Percentiles rank a stretch among this genome's conserved stretches.
Evolutionary conservation across 2,329 filamentous ascomycete species (phyloP).

Genomic region (Byssochlamys sp.): DNA sequence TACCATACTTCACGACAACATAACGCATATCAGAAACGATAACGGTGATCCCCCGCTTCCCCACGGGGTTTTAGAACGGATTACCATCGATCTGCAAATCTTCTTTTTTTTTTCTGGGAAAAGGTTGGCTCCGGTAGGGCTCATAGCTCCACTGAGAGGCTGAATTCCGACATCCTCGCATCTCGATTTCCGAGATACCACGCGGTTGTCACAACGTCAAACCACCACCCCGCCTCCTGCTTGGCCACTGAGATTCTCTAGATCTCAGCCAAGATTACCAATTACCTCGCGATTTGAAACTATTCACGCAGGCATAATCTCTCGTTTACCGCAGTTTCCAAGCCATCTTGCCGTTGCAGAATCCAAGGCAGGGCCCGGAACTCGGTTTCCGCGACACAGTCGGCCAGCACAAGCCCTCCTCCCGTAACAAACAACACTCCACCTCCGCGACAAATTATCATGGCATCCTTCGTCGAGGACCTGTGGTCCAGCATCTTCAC

Average conservation of each 20-base stretch:
- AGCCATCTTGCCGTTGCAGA: background rate
- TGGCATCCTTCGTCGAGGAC: conserved; percentile 53
- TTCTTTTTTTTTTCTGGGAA: background rate
- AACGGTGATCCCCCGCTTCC: background rate
- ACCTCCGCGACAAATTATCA: conserved; percentile 2
- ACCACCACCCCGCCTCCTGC: background rate
- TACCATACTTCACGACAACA: background rate
- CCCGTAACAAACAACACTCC: background rate
- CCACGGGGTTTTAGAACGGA: background rate
- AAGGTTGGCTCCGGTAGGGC: background rate
- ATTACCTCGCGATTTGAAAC: background rate
- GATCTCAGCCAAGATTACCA: background rate
- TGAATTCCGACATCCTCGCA: background rate
- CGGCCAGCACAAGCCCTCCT: background rate
- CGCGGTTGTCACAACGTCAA: background rate
- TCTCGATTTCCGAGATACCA: background rate
- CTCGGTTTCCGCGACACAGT: background rate
- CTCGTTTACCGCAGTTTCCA: background rate
- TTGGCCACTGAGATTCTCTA: background rate
- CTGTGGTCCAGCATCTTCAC: conserved; percentile 92
- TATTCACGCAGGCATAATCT: background rate
- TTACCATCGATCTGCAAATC: background rate
- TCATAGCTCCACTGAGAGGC: background rate
- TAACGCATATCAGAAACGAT: background rate
- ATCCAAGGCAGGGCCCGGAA: background rate